Percentiles rank a stretch among this genome's conserved stretches.
Evolutionary conservation across 176 grass and related monocot species (phyloP).

Genomic region (Dendrocalamus sinicus): DNA sequence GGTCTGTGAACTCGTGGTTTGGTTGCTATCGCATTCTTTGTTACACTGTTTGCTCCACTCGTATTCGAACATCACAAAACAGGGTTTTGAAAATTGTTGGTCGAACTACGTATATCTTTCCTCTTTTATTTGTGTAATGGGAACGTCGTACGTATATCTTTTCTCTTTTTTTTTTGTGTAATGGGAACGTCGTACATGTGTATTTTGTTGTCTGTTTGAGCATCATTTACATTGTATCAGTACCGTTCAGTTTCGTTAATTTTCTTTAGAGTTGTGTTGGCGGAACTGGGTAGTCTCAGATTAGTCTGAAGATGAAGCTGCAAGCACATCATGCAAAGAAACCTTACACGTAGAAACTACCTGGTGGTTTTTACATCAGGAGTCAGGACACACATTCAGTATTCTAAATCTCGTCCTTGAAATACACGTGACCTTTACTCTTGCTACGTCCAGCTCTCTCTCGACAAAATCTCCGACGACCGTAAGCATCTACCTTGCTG

Average conservation of each 20-base stretch:
- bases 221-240: not conserved
- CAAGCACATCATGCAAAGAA: too few species aligned
- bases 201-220: not conserved
- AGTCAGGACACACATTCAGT: too few species aligned
- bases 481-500: not conserved
- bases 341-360: not conserved
- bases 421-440: not conserved
- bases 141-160: not conserved
- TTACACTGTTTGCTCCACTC: not conserved
- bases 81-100: not conserved
- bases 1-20: not conserved
- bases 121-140: not conserved
- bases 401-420: not conserved
- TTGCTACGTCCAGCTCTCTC: not conserved
- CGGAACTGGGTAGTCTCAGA: not conserved
- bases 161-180: not conserved
- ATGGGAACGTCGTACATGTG: not conserved
- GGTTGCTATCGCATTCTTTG: not conserved
- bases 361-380: too few species aligned
- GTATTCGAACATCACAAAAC: not conserved
- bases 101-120: not conserved
- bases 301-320: not conserved
- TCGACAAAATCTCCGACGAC: not conserved
- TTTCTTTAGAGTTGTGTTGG: not conserved
- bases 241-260: not conserved